A percentile compares a stretch with the other conserved stretches of the same genome.
These are phyloP conservation scores for Massariosphaeria phaeospora DNA, from an alignment of 495 filamentous ascomycete species.

Conservation along the genomic window DNA sequence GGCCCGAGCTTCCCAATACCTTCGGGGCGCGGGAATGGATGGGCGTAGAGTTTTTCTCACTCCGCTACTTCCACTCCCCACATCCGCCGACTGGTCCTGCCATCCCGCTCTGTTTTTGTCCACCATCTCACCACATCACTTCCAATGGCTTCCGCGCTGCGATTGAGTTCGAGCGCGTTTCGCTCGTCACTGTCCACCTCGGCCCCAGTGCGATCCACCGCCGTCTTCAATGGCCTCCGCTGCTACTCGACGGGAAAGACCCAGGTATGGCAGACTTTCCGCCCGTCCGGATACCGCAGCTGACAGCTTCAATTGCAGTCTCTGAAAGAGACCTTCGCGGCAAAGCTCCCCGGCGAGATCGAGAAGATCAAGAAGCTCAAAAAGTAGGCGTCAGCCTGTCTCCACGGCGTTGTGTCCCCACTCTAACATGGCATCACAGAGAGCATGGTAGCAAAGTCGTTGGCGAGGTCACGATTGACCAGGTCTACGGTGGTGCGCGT, in stretches of 20 bases:
- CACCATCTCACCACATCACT: slow-evolving; percentile 36
- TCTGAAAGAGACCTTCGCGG: slow-evolving; percentile 97
- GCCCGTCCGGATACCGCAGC: not conserved
- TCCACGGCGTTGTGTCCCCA: slow-evolving; percentile 13
- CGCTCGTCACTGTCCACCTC: slow-evolving; percentile 64
- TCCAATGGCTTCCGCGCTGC: slow-evolving; percentile 73
- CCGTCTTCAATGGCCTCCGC: slow-evolving; percentile 74
- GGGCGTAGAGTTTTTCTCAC: slow-evolving; percentile 11
- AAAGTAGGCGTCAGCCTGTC: slow-evolving; percentile 60
- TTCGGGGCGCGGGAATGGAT: slow-evolving; percentile 22
- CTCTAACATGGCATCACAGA: slow-evolving; percentile 46
- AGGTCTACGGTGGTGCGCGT: slow-evolving; percentile 98
- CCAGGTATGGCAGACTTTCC: slow-evolving; percentile 55
- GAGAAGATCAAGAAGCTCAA: slow-evolving; percentile 98
- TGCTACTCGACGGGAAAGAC: slow-evolving; percentile 84
- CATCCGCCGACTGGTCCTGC: slow-evolving; percentile 7
- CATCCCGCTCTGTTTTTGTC: slow-evolving; percentile 22
- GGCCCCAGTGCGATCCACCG: slow-evolving; percentile 50
- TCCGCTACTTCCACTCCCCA: slow-evolving; percentile 12
- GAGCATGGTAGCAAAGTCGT: slow-evolving; percentile 91
- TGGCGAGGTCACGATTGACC: slow-evolving; percentile 97
- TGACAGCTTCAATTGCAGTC: slow-evolving; percentile 54
- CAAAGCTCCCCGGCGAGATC: slow-evolving; percentile 87
- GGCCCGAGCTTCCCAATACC: slow-evolving; percentile 16
- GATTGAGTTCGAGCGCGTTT: slow-evolving; percentile 69